These are phyloP conservation scores for Bretziella fagacearum DNA, from an alignment of 2,329 filamentous ascomycete genomes.

Conservation along the genomic window DNA sequence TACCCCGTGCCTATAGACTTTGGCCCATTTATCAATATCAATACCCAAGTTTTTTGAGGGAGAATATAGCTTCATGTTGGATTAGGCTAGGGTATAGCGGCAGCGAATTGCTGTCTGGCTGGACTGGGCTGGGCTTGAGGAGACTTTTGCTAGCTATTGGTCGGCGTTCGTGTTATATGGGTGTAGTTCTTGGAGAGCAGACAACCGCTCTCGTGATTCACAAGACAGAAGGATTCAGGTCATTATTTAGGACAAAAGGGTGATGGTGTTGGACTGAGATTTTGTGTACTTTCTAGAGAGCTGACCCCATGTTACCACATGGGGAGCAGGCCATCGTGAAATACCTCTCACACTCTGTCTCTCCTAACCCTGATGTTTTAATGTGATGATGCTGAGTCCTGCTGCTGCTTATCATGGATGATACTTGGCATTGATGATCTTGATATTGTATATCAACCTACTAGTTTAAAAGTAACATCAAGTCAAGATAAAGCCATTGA, in stretches of 20 bases:
- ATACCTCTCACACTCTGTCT: too few relatives aligned
- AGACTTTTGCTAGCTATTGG: too few relatives aligned
- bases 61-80: too few relatives aligned
- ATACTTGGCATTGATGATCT: slow-evolving; percentile 7
- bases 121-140: slow-evolving; percentile 7
- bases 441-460: slow-evolving; percentile 6
- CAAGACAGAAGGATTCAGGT: slow-evolving; percentile 22
- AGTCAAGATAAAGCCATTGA: slow-evolving; percentile 6
- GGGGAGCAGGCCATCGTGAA: not conserved
- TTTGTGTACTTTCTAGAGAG: not conserved
- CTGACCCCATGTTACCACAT: not conserved
- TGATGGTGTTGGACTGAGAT: not conserved
- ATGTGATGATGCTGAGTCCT: too few relatives aligned
- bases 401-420: slow-evolving; percentile 8
- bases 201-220: slow-evolving; percentile 27
- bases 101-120: slow-evolving; percentile 10
- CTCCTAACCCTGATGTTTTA: too few relatives aligned
- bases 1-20: too few relatives aligned
- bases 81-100: too few relatives aligned
- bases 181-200: slow-evolving; percentile 30
- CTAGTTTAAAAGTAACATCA: slow-evolving; percentile 6
- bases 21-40: too few relatives aligned
- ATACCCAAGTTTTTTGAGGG: too few relatives aligned
- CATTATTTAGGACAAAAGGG: not conserved
- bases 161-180: too few relatives aligned